phyloP scores from a whole-genome alignment of 768 basidiomycete genomes.

The Amanita muscaria region DNA sequence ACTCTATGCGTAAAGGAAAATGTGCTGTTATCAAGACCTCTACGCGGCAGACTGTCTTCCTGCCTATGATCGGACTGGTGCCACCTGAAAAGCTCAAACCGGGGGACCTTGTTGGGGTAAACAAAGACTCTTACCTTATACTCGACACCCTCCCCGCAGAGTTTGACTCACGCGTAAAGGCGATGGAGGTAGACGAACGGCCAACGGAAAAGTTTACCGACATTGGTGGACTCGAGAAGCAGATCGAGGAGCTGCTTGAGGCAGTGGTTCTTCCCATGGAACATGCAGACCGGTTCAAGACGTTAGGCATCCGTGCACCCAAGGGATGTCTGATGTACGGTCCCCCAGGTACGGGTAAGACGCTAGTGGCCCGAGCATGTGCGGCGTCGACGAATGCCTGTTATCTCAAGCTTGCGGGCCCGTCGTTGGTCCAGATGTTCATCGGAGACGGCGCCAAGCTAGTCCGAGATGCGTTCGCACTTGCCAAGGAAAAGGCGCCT shows the following conservation, averaged over 20 bases:
- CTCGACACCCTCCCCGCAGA: slow-evolving; percentile 94
- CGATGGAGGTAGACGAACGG: slow-evolving; percentile 98
- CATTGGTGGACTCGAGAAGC: slow-evolving; percentile 97
- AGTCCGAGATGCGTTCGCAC: slow-evolving; percentile 94
- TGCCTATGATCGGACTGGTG: slow-evolving; percentile 95
- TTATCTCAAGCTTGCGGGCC: slow-evolving; percentile 95
- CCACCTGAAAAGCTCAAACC: slow-evolving; percentile 86
- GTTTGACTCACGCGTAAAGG: slow-evolving; percentile 97
- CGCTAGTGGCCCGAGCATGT: slow-evolving; percentile 93
- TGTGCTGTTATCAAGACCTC: slow-evolving; percentile 99
- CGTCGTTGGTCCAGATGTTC: slow-evolving; percentile 99
- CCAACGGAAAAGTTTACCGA: slow-evolving; percentile 97
- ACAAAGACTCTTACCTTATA: slow-evolving; percentile 98
- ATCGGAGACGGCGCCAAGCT: slow-evolving; percentile 99
- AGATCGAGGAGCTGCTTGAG: slow-evolving; percentile 97
- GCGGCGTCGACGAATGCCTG: slow-evolving; percentile 97
- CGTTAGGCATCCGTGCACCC: slow-evolving; percentile 92
- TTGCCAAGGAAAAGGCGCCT: slow-evolving; percentile 96
- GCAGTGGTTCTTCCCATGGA: slow-evolving; percentile 99
- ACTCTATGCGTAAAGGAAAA: slow-evolving; percentile 95
- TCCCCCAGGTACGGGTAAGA: slow-evolving; percentile 99
- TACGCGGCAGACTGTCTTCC: slow-evolving; percentile 96
- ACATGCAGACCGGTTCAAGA: slow-evolving; percentile 97
- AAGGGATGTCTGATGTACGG: slow-evolving; percentile 99
- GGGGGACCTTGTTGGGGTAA: slow-evolving; percentile 93